Evolutionary conservation across 2,329 filamentous ascomycete species (phyloP), one percentile per base, ranked within the genome.

Genomic region (Paracoccidioides brasiliensis): DNA sequence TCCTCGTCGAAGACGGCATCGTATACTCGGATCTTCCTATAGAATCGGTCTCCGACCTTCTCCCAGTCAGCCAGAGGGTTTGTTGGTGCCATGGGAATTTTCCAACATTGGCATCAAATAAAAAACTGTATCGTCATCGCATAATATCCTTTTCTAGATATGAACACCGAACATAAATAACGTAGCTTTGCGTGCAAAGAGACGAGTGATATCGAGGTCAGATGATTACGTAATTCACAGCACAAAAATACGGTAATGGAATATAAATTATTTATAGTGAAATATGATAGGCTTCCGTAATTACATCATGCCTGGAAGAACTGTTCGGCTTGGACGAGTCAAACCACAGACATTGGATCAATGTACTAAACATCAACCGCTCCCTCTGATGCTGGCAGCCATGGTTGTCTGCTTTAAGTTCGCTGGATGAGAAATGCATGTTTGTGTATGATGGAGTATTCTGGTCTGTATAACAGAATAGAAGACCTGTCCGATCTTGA

Each of bases 11-110:
- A 98, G 61, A 97, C 81, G 62, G 84, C 86, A 58, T 90, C 90
- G 77, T 97, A 98, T 58, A 95, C 82, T 72, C 91, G 87, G 56
- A 88, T 84, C 76, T 95, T 96, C 70, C 91, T 88, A 76, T 97
- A 98, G 78, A 94, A 97, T 66, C 83, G 85, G 72, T 94, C 87
- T 68, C 89, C 93, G 62, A 97, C 83, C 72, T 82, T 86, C 77
- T 95, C 90, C 93, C 93, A 98, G 71, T 91, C 88, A 65, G 88
- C 86, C 64, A 88, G 88, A 66, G 90, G 80, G 66, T 82, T 84
- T 58, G 75, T 73, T 44, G 69, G 66, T 55, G 73, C 72, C 74
- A 76, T 76, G 62, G 43, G 56, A 57, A 54, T 22, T 22, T 22
- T 55, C 44, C 43, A 50, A 50, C 37, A 22, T 37, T n/a, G 15